Evolutionary conservation across 2,329 filamentous ascomycete genomes (phyloP).

Genomic region (Sporothrix phasma): DNA sequence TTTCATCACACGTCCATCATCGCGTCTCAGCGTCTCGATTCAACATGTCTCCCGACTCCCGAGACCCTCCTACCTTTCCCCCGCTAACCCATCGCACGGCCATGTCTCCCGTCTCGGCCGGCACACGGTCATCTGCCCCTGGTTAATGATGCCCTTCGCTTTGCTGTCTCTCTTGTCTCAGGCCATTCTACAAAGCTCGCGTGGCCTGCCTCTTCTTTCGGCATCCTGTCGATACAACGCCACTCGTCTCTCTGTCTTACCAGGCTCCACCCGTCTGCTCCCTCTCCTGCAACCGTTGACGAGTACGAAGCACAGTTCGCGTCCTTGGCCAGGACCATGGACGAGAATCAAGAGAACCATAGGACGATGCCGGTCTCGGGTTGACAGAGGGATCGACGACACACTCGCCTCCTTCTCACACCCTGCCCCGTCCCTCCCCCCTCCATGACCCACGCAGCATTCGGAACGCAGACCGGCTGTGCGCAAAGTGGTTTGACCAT

Average conservation of each 20-base stretch:
- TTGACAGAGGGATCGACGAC: slow-evolving; percentile 8
- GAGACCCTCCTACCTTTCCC: background rate
- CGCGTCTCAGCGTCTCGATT: background rate
- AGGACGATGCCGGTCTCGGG: background rate
- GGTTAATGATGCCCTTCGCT: background rate
- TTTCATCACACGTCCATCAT: background rate
- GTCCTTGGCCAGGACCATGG: background rate
- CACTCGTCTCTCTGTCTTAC: background rate
- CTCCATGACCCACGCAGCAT: background rate
- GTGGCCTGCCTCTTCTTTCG: background rate
- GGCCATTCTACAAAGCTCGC: background rate
- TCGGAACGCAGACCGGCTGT: slow-evolving; percentile 3
- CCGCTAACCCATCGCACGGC: background rate
- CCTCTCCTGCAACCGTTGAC: background rate
- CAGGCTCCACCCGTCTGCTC: background rate
- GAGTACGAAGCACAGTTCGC: background rate
- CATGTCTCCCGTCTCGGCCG: background rate
- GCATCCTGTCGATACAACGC: background rate
- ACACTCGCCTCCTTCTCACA: background rate
- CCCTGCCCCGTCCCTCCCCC: background rate
- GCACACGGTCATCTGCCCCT: background rate
- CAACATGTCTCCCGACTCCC: background rate
- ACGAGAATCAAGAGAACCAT: background rate
- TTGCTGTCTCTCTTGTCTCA: background rate
- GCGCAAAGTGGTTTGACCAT: background rate